Evolutionary conservation across 768 basidiomycete genomes (phyloP).

Genomic region (Pisolithus albus): DNA sequence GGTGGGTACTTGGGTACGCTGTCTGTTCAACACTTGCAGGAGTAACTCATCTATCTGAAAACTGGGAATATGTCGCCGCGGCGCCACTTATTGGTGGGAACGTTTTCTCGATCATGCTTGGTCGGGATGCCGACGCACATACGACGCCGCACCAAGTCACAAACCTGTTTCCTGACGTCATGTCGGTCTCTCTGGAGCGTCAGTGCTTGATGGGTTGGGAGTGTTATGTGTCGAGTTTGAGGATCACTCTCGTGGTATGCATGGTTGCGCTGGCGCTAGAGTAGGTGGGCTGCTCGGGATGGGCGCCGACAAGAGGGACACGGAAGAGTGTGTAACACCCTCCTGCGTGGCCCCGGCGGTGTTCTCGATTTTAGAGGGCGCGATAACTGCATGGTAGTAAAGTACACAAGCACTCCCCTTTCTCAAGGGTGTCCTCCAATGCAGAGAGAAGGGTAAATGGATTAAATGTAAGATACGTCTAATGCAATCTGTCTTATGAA

Average conservation of each 20-base stretch:
- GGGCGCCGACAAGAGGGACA: neutral
- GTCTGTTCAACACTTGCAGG: neutral
- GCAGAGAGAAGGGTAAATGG: too few relatives aligned
- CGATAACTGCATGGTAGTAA: too few relatives aligned
- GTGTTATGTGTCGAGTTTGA: conserved; percentile 56
- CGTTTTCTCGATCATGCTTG: conserved; percentile 79
- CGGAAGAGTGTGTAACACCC: neutral
- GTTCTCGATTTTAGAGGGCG: too few relatives aligned
- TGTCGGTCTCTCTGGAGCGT: conserved; percentile 25
- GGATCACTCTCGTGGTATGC: conserved; percentile 37
- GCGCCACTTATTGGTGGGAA: conserved; percentile 77
- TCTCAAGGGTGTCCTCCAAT: too few relatives aligned
- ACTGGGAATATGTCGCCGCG: conserved; percentile 75
- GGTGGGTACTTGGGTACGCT: neutral
- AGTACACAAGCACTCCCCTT: too few relatives aligned
- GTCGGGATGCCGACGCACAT: conserved; percentile 73
- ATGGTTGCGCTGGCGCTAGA: conserved; percentile 30
- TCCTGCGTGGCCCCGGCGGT: too few relatives aligned
- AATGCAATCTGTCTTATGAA: conserved; percentile 40
- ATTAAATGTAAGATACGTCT: conserved; percentile 36
- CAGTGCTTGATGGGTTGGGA: conserved; percentile 51
- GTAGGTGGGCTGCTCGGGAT: conserved; percentile 34
- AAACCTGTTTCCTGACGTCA: neutral
- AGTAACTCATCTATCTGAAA: conserved; percentile 70
- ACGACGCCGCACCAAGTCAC: conserved; percentile 17